A percentile compares a stretch with the other conserved stretches of the same genome.
Conservation (phyloP, 805 yeast species). For the Brettanomyces anomalus region DNA sequence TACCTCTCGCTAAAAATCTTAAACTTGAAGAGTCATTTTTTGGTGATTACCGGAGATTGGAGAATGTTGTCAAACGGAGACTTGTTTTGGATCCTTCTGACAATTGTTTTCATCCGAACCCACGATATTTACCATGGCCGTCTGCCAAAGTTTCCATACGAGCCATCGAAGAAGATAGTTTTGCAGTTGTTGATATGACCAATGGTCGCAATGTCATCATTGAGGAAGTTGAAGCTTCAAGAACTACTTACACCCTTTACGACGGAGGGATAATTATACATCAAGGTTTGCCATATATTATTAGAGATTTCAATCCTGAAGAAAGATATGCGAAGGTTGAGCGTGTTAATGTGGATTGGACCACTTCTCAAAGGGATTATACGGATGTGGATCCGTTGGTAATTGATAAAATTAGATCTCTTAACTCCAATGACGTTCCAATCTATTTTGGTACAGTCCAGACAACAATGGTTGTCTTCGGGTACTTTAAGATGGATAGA, state of each 20-base stretch:
- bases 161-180: constrained; percentile 72
- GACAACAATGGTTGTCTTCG: constrained; percentile 76
- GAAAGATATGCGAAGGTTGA: constrained; percentile 77
- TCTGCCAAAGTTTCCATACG: constrained; percentile 66
- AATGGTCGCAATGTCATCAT: constrained; percentile 67
- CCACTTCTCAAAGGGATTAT: constrained; percentile 82
- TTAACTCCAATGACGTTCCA: constrained; percentile 44
- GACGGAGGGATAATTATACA: constrained; percentile 90
- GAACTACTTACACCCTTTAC: constrained; percentile 85
- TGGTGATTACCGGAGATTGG: constrained; percentile 25
- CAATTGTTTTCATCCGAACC: constrained; percentile 45
- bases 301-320: constrained; percentile 73
- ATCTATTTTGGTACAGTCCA: constrained; percentile 68
- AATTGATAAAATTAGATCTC: constrained; percentile 53
- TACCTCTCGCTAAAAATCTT: constrained; percentile 43
- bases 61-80: constrained; percentile 21
- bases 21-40: constrained; percentile 52
- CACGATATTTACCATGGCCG: constrained; percentile 74
- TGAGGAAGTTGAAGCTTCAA: constrained; percentile 81
- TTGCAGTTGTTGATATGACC: constrained; percentile 86
- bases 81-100: constrained; percentile 32
- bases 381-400: constrained; percentile 86
- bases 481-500: constrained; percentile 80
- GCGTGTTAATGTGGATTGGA: constrained; percentile 90
- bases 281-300: constrained; percentile 86